Percentiles rank a stretch among this genome's conserved stretches.
Conservation (phyloP, 176 grass and related monocot genomes). For the Rhynchospora breviuscula region DNA sequence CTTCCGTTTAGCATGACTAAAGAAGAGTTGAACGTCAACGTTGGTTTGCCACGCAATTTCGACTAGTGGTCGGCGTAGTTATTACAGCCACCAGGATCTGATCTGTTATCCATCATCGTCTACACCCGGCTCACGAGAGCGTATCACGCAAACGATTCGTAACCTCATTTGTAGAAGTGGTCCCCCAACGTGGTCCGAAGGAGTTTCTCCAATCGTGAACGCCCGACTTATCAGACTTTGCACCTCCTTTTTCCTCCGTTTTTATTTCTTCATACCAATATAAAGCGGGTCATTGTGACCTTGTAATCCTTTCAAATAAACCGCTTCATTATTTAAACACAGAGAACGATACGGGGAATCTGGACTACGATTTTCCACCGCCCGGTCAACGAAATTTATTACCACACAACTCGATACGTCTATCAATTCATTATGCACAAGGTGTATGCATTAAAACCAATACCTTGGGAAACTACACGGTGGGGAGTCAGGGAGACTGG, state of each 20-base stretch:
- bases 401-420: not conserved
- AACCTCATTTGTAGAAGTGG: not conserved
- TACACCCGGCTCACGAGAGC: not conserved
- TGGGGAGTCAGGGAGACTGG: not conserved
- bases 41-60: not conserved
- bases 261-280: no score
- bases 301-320: no score
- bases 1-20: no score
- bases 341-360: not conserved
- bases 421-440: not conserved
- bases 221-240: not conserved
- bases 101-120: not conserved
- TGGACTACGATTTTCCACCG: not conserved
- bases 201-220: not conserved
- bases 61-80: not conserved
- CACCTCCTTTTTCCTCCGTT: not conserved
- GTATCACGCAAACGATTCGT: not conserved
- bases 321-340: not conserved
- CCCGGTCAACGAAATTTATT: constrained; percentile 8
- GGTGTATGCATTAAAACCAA: not conserved
- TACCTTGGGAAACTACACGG: no score
- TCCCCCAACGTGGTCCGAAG: not conserved
- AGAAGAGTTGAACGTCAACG: not conserved
- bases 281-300: no score
- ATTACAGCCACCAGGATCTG: not conserved